Percentiles rank a stretch among this genome's conserved stretches.
Conservation (phyloP, 768 basidiomycete genomes). For the Flagelloscypha sp. region DNA sequence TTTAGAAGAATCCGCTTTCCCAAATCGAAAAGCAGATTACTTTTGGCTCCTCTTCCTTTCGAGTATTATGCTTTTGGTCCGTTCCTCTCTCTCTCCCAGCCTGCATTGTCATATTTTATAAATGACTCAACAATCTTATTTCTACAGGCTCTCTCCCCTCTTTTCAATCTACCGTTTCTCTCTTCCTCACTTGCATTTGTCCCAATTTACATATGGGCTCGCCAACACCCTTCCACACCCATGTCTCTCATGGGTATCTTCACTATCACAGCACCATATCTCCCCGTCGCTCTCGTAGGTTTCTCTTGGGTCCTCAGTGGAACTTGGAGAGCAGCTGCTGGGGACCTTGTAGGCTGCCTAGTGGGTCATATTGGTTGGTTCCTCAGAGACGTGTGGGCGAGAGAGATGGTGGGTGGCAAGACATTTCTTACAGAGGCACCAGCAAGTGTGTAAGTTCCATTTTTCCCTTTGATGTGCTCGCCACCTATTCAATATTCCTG, state of each 20-base stretch:
- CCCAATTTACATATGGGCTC: constrained; percentile 95
- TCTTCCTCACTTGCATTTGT: constrained; percentile 91
- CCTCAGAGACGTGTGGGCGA: constrained; percentile 77
- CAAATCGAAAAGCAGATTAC: constrained; percentile 87
- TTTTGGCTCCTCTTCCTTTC: constrained; percentile 89
- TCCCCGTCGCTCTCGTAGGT: constrained; percentile 83
- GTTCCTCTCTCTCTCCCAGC: constrained; percentile 16
- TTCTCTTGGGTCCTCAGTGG: constrained; percentile 82
- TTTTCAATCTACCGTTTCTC: constrained; percentile 88
- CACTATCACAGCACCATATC: constrained; percentile 92
- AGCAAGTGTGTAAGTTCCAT: constrained; percentile 48
- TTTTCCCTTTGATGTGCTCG: constrained; percentile 6
- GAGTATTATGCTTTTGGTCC: constrained; percentile 76
- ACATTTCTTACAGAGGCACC: constrained; percentile 70
- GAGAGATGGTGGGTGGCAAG: constrained; percentile 76
- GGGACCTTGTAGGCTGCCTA: constrained; percentile 75
- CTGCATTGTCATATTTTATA: background rate
- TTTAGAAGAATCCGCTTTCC: constrained; percentile 95
- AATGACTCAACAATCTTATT: constrained; percentile 5
- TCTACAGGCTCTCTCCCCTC: constrained; percentile 65
- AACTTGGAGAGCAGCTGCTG: constrained; percentile 75
- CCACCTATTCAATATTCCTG: background rate
- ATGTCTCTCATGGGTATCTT: constrained; percentile 93
- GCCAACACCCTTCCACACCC: constrained; percentile 89
- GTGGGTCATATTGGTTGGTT: constrained; percentile 87